Conservation (phyloP, 1,284 basidiomycete species). For the Sphagnurus paluster region DNA sequence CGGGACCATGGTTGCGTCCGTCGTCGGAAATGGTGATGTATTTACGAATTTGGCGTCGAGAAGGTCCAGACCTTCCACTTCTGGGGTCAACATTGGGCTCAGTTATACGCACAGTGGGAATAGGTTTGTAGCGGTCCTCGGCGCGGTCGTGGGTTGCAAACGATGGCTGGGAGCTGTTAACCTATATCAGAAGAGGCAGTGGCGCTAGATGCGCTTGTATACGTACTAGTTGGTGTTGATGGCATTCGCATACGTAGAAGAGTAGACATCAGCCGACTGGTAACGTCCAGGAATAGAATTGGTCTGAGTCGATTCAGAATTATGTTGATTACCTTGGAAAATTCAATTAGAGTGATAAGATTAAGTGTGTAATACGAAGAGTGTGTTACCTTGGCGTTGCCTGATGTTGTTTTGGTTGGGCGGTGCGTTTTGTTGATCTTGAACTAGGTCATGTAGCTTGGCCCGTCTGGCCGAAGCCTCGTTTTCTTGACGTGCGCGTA, state of each 20-base stretch:
- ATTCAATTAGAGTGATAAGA: conserved; percentile 10
- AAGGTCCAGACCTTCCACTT: conserved; percentile 22
- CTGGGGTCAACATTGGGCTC: conserved; percentile 18
- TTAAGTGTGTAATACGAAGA: conserved; percentile 2
- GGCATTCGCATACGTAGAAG: conserved; percentile 7
- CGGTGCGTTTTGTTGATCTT: conserved; percentile 30
- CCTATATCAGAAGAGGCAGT: too few relatives aligned
- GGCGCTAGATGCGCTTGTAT: not conserved
- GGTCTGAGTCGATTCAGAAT: conserved; percentile 12
- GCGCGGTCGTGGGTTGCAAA: conserved; percentile 19
- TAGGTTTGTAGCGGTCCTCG: conserved; percentile 35
- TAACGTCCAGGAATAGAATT: conserved; percentile 23
- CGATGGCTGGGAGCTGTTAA: conserved; percentile 5
- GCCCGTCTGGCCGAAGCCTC: conserved; percentile 37
- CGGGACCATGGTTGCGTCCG: conserved; percentile 41
- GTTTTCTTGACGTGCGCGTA: conserved; percentile 48
- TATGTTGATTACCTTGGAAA: conserved; percentile 12
- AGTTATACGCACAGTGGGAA: conserved; percentile 26
- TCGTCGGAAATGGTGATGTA: conserved; percentile 26
- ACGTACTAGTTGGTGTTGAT: conserved; percentile 13
- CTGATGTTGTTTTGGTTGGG: conserved; percentile 35
- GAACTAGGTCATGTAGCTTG: conserved; percentile 28
- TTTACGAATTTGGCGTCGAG: conserved; percentile 29
- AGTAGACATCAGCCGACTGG: conserved; percentile 16
- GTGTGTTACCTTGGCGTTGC: conserved; percentile 36